phyloP scores from a whole-genome alignment of 2,329 filamentous ascomycete genomes.

The Monilinia aucupariae region DNA sequence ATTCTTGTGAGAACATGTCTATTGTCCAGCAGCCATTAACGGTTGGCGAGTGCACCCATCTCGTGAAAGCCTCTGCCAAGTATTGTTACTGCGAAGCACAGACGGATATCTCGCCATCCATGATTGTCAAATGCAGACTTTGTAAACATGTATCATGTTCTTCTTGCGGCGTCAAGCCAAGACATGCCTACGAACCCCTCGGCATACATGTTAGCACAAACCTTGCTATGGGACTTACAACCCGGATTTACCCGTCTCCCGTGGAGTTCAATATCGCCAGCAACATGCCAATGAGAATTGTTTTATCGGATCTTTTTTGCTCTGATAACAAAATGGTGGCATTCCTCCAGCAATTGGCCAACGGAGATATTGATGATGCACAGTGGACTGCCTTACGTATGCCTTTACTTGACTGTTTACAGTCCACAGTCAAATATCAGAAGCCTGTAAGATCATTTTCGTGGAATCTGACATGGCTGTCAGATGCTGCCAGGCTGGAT shows the following conservation, averaged over 20 bases:
- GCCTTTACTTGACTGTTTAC: constrained; percentile 35
- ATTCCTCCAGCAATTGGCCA: constrained; percentile 34
- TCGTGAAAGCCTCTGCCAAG: constrained; percentile 37
- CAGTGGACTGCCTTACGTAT: constrained; percentile 35
- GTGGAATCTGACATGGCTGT: constrained; percentile 39
- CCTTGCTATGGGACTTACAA: constrained; percentile 39
- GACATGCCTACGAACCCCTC: constrained; percentile 36
- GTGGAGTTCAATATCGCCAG: not conserved
- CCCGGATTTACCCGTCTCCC: constrained; percentile 36
- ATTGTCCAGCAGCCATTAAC: constrained; percentile 18
- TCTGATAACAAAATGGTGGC: constrained; percentile 29
- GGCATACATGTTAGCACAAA: constrained; percentile 41
- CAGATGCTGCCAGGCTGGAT: constrained; percentile 36
- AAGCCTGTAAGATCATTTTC: not conserved
- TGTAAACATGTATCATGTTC: constrained; percentile 53
- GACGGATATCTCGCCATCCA: constrained; percentile 35
- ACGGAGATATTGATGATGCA: constrained; percentile 25
- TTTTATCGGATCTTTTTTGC: constrained; percentile 6
- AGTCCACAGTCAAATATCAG: constrained; percentile 35
- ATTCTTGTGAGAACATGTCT: not conserved
- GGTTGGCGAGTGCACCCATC: constrained; percentile 18
- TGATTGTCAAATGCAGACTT: constrained; percentile 43
- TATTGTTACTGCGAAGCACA: constrained; percentile 55
- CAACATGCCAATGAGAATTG: not conserved
- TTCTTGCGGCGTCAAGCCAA: constrained; percentile 49